A percentile compares a stretch with the other conserved stretches of the same genome.
These are phyloP conservation scores for Leishmania martiniquensis DNA, from an alignment of 208 protist genomes.

Conservation along the genomic window DNA sequence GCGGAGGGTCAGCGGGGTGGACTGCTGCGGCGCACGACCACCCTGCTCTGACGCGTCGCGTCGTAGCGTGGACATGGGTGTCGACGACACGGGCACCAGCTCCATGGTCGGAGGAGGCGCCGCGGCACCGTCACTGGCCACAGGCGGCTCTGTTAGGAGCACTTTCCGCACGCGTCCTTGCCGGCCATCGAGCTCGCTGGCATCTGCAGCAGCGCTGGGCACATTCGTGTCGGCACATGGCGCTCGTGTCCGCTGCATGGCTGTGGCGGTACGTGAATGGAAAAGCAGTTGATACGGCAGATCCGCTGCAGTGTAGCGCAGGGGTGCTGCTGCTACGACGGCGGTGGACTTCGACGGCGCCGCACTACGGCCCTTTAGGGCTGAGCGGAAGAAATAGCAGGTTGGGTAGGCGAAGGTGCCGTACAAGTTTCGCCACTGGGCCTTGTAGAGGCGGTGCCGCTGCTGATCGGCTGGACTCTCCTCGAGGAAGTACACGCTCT, in stretches of 20 bases:
- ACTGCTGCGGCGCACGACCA: neutral
- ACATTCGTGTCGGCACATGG: neutral
- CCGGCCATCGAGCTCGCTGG: neutral
- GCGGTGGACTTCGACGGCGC: neutral
- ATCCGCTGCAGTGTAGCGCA: neutral
- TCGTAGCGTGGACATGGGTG: neutral
- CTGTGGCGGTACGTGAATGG: conserved; percentile 7
- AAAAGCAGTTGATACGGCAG: conserved; percentile 25
- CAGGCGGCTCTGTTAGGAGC: conserved; percentile 18
- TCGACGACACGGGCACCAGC: conserved; percentile 7
- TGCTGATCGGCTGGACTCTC: conserved; percentile 28
- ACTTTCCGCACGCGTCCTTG: conserved; percentile 22
- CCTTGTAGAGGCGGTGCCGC: conserved; percentile 30
- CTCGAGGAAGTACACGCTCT: conserved; percentile 19
- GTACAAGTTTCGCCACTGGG: conserved; percentile 44
- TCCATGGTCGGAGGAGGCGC: conserved; percentile 24
- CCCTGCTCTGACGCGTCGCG: neutral
- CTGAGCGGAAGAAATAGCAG: conserved; percentile 21
- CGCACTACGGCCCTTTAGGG: neutral
- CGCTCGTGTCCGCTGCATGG: neutral
- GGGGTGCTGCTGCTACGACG: neutral
- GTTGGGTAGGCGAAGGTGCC: conserved; percentile 33
- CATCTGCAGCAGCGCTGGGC: neutral
- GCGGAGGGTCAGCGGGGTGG: conserved; percentile 9
- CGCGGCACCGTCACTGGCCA: neutral